Evolutionary conservation across 2,329 filamentous ascomycete genomes (phyloP).

Genomic region (Truncatella angustata): DNA sequence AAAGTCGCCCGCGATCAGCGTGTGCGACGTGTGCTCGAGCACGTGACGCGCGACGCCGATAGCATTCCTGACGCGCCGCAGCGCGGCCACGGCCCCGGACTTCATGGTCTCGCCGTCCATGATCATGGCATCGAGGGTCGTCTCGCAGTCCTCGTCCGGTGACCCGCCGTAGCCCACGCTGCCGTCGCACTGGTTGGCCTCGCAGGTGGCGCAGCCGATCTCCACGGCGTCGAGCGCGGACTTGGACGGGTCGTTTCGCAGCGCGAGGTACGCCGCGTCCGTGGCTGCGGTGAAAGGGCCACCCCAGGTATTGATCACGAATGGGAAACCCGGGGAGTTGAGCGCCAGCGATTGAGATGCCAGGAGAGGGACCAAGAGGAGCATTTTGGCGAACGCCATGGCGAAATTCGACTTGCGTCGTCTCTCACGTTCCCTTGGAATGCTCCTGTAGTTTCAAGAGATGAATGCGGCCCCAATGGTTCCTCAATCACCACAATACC

Average conservation of each 20-base stretch:
- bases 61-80: conserved; percentile 47
- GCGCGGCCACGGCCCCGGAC: conserved; percentile 49
- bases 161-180: conserved; percentile 55
- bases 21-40: conserved; percentile 49
- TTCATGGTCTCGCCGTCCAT: conserved; percentile 56
- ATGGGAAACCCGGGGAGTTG: conserved; percentile 33
- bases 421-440: no score
- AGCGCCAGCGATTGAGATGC: background rate
- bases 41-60: conserved; percentile 50
- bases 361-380: background rate
- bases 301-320: conserved; percentile 56
- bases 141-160: conserved; percentile 55
- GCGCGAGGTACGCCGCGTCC: conserved; percentile 44
- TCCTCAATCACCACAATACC: no score
- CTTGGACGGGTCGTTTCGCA: conserved; percentile 31
- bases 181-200: conserved; percentile 51
- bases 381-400: background rate
- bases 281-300: conserved; percentile 51
- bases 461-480: no score
- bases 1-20: conserved; percentile 49
- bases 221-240: conserved; percentile 51
- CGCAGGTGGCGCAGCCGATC: conserved; percentile 50
- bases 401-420: no score
- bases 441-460: no score
- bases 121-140: conserved; percentile 57